Evolutionary conservation across 371 early-diverging fungal genomes (phyloP), one percentile per base, ranked within the genome.

Genomic region (Syncephalastrum monosporum): DNA sequence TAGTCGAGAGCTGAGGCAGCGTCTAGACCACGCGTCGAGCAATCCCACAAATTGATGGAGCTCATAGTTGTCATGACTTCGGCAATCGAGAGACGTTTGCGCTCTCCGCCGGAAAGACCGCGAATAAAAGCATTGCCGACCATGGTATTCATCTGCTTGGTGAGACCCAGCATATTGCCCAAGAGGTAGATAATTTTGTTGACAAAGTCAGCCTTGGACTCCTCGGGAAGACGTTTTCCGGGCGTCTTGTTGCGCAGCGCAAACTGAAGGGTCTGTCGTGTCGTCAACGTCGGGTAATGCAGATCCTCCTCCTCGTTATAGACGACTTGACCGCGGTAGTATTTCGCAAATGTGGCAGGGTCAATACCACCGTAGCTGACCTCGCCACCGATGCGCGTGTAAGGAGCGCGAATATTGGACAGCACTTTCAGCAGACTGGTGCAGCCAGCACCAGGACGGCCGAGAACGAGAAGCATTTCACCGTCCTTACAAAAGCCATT

Each of bases 11-110:
- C 93, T 16, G 90, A 92, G 41, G 91, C 87, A 15, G 92, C 84
- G 77, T 97, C 98, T 15, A 97, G 74, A 52, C 96, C 95, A 61
- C 88, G 84, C 0, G 92, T 92, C n/a, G 91, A 87, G 25, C 92
- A 92, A 62, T 95, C 94, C 81, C 91, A 87, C 61, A 90, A 81
- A 56, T 86, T 83, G 54, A 91, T 72, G 3, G 83, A 68, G 23
- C 88, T 86, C 29, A 78, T 74, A 12, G 89, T 82, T 4, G 93
- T 84, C 55, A 96, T 85, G 67, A 95, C 91, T 68, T 88, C 88
- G 13, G 90, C 94, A 56, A 93, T 91, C 1, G 86, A 82, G 15
- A 91, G 74, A 55, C 96, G 86, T 83, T 95, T 94, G 50, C 89
- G 79, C 77, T 87, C 93, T 53, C 95, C 95, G 59, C 88, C 96